phyloP scores from a whole-genome alignment of 2,329 filamentous ascomycete genomes.

The Neocatenulostroma microsporum region DNA sequence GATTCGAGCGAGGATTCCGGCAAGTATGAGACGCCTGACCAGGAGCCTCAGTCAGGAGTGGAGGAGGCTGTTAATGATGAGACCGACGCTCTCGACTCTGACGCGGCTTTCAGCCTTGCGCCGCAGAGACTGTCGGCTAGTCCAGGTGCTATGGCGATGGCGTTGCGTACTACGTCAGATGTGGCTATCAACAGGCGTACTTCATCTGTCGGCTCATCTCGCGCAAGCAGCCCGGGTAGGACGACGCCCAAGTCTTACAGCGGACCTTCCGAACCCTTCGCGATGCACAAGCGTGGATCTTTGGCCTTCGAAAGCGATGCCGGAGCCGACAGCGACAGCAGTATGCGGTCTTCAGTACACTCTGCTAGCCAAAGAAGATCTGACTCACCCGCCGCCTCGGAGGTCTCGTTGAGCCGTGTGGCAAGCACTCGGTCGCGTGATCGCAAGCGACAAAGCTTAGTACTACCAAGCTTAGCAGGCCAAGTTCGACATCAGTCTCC shows the following conservation, averaged over 20 bases:
- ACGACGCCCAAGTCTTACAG: conserved; percentile 82
- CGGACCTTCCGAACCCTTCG: conserved; percentile 47
- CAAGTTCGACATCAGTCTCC: conserved; percentile 84
- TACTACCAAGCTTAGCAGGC: conserved; percentile 62
- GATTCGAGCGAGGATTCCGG: conserved; percentile 42
- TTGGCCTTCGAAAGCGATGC: conserved; percentile 76
- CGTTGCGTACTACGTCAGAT: conserved; percentile 49
- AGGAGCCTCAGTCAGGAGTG: conserved; percentile 40
- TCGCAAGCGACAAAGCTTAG: conserved; percentile 77
- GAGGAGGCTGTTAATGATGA: conserved; percentile 48
- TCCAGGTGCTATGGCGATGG: conserved; percentile 49
- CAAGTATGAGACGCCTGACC: conserved; percentile 17
- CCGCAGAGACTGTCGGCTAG: conserved; percentile 15
- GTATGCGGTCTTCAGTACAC: conserved; percentile 70
- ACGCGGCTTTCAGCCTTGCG: conserved; percentile 9
- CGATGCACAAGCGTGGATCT: conserved; percentile 64
- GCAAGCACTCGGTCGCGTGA: conserved; percentile 62
- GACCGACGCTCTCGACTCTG: conserved; percentile 33
- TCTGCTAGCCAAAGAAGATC: conserved; percentile 53
- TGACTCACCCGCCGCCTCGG: conserved; percentile 86
- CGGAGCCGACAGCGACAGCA: conserved; percentile 79
- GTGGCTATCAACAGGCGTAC: conserved; percentile 41
- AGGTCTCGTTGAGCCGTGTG: conserved; percentile 67
- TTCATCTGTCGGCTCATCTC: conserved; percentile 65
- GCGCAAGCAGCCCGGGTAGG: conserved; percentile 77